Conservation (phyloP, 2,329 filamentous ascomycete genomes). For the Aspergillus tubingensis region DNA sequence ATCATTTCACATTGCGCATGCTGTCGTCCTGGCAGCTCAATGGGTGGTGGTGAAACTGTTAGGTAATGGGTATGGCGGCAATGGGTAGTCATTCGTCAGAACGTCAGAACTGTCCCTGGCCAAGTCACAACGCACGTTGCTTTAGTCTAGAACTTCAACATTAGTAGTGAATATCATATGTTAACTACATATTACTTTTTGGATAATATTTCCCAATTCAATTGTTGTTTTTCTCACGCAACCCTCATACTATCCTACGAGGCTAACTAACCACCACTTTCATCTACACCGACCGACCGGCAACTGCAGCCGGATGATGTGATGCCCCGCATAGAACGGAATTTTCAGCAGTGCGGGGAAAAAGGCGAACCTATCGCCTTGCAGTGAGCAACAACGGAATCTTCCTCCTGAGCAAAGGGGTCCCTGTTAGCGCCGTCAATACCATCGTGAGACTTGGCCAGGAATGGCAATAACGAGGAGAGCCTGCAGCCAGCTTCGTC, state of each 20-base stretch:
- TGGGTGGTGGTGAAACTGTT: conserved; percentile 28
- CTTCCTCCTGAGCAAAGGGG: conserved; percentile 1
- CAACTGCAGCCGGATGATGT: conserved; percentile 18
- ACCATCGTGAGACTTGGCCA: conserved; percentile 8
- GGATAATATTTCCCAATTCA: background rate
- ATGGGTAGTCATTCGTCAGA: conserved; percentile 28
- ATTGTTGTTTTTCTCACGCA: background rate
- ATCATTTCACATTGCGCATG: conserved; percentile 3
- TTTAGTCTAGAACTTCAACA: conserved; percentile 22
- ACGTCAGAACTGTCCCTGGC: conserved; percentile 10
- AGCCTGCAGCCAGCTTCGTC: background rate
- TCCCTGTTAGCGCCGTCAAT: conserved; percentile 5
- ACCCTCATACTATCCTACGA: background rate
- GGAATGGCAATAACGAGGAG: conserved; percentile 16
- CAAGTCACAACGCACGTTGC: conserved; percentile 10
- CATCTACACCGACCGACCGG: conserved; percentile 6
- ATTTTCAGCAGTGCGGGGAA: conserved; percentile 33
- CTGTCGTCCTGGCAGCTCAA: conserved; percentile 6
- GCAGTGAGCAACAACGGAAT: conserved; percentile 2
- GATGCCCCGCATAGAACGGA: conserved; percentile 30
- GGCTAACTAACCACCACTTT: background rate
- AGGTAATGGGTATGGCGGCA: conserved; percentile 34
- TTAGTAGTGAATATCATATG: conserved; percentile 6
- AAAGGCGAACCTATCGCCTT: conserved; percentile 2
- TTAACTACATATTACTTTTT: background rate